Conservation (phyloP, 768 basidiomycete genomes). For the Leucocoprinus birnbaumii region DNA sequence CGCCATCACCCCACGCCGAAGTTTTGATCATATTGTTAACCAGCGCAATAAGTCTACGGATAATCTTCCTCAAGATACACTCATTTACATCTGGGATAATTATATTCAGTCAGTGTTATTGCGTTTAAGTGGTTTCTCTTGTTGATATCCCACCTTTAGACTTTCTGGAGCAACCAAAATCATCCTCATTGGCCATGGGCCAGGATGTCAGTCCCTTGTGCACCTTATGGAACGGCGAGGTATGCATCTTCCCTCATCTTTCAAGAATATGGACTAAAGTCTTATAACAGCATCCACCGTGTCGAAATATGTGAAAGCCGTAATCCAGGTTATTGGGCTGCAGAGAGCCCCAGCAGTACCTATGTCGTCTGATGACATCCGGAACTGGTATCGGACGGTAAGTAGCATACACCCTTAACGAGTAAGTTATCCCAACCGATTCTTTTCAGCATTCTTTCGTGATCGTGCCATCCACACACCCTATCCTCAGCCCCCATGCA, state of each 20-base stretch:
- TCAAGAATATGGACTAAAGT: background rate
- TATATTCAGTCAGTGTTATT: conserved; percentile 74
- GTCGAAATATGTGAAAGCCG: conserved; percentile 60
- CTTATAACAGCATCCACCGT: conserved; percentile 39
- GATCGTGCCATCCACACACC: conserved; percentile 64
- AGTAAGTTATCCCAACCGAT: background rate
- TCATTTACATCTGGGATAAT: conserved; percentile 94
- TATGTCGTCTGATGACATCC: conserved; percentile 50
- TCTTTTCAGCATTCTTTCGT: conserved; percentile 69
- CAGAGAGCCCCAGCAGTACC: conserved; percentile 53
- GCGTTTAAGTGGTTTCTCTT: background rate
- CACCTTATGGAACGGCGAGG: conserved; percentile 71
- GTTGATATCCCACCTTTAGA: conserved; percentile 35
- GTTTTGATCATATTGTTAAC: background rate
- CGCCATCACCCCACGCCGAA: too few species aligned
- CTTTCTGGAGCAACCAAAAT: conserved; percentile 71
- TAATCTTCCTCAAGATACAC: conserved; percentile 51
- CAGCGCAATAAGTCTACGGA: conserved; percentile 40
- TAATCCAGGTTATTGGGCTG: conserved; percentile 79
- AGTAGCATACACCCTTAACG: conserved; percentile 11
- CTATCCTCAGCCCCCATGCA: conserved; percentile 38
- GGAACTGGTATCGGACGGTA: conserved; percentile 75
- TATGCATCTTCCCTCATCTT: conserved; percentile 29
- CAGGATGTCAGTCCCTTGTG: conserved; percentile 75
- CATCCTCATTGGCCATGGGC: conserved; percentile 84